Base-by-base conservation (phyloP, 2,329 filamentous ascomycete species). In the Cytospora schulzeri region DNA sequence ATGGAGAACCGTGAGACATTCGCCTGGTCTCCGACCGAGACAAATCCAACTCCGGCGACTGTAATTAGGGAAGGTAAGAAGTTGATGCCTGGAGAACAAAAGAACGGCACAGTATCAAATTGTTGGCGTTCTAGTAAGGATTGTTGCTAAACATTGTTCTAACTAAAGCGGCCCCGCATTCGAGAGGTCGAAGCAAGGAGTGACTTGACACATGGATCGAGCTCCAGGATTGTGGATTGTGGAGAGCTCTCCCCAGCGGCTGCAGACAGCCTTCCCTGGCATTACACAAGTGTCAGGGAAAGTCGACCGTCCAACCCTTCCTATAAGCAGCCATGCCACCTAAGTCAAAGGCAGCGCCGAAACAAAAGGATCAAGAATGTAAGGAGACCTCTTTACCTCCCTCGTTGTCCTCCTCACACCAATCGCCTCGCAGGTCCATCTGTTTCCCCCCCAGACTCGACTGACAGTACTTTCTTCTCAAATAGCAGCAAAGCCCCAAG, bases 401-500 rank as follows among this genome's bases (percentile, higher is more conserved):
- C 26, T 19, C n/a, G 12, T 24, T n/a, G n/a, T 52, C 15, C n/a
- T 9, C 28, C 28, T 14, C 22, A 15, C n/a, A 22, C 17, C 22
- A 12, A 33, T 50, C 26, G 29, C 31, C 24, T 38, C n/a, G 19
- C 35, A 29, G 17, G 14, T 17, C 4, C 28, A 24, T 45, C 15
- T 38, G 9, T 17, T 52, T 35, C 38, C 14, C 15, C 26, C 8
- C 15, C 41, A 12, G 29, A 54, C n/a, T 28, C 31, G 19, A 8
- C 50, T 38, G 5, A 51, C 65, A 59, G 45, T 59, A 53, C 14
- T 24, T 24, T n/a, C n/a, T 11, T n/a, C 26, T 48, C 50, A 68
- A 63, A 33, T 64, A 71, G 62, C 65, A 71, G 62, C 69, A 62
- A 62, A 68, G 70, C 70, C 74, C 52, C 68, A 74, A 59, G 74